phyloP scores from a whole-genome alignment of 1,139 yeast genomes.

The Suhomyces kunorum region DNA sequence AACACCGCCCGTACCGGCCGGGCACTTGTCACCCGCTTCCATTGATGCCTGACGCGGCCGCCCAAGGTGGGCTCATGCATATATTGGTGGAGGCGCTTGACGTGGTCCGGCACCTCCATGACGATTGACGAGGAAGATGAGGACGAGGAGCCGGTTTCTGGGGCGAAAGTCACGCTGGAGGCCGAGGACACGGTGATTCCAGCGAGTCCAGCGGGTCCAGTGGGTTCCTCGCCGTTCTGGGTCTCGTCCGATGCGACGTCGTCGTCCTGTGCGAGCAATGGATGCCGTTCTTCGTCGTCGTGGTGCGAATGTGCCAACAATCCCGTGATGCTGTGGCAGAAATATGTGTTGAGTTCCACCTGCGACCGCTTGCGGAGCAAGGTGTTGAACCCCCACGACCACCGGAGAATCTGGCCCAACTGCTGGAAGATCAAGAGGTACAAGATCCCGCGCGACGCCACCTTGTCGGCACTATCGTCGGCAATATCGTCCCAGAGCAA shows the following conservation, averaged over 20 bases:
- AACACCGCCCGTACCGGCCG: constrained; percentile 27
- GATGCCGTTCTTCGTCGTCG: constrained; percentile 16
- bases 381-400: constrained; percentile 93
- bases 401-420: constrained; percentile 77
- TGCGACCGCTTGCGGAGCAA: constrained; percentile 55
- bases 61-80: constrained; percentile 5
- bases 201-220: background rate
- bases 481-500: constrained; percentile 73
- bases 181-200: background rate
- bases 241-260: background rate
- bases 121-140: constrained; percentile 11
- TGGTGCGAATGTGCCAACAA: constrained; percentile 14
- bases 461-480: constrained; percentile 65
- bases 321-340: constrained; percentile 15
- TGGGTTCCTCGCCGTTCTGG: background rate
- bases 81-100: constrained; percentile 10
- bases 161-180: background rate
- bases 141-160: constrained; percentile 2
- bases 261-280: background rate
- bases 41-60: constrained; percentile 2
- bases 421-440: constrained; percentile 81
- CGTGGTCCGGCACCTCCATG: constrained; percentile 8
- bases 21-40: constrained; percentile 5
- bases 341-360: constrained; percentile 41
- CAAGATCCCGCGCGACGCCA: constrained; percentile 78